Evolutionary conservation across 768 basidiomycete genomes (phyloP), one percentile per base, ranked within the genome.

Genomic region (Wakefieldia striispora): DNA sequence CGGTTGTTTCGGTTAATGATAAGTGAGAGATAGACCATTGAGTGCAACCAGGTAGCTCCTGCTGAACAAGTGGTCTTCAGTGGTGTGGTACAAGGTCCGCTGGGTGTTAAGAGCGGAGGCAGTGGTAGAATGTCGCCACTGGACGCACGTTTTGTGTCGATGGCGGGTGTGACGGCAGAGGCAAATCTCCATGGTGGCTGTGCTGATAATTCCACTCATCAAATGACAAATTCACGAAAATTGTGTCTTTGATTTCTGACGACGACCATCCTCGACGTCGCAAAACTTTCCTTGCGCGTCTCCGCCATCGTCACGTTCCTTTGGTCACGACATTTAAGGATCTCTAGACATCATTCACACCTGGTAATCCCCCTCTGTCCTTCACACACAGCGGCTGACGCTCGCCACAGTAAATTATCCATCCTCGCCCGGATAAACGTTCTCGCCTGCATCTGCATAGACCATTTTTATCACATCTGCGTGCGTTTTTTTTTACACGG

Each of bases 191-290:
- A 11, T 2, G 17, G 53, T 63, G 61, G 59, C 59, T 41, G 47
- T 60, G 59, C 21, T 3, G 50, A 60, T 60, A 33, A 60, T 27
- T 38, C 60, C 52, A 59, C 39, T 49, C 38, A 29, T 44, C 33
- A 57, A 54, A 62, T 56, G 54, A 63, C 60, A 63, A 61, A 61
- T 61, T 21, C 29, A 16, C 3, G 27, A 57, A 57, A 61, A 57
- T 61, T 63, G 23, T 43, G 19, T 42, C 45, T 51, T 54, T n/a
- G 49, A 50, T 46, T 49, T 23, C 45, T 26, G 53, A 56, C 60
- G 53, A 47, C 59, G 45, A 53, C 20, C 57, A 48, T 26, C 43
- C 24, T 50, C 45, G 45, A 44, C 23, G 16, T 11, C 27, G 33
- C 23, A 34, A 33, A 40, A 45, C 41, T 35, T 27, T 26, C 38